Evolutionary conservation across 2,329 filamentous ascomycete genomes (phyloP).

Genomic region (Myriangium duriaei): DNA sequence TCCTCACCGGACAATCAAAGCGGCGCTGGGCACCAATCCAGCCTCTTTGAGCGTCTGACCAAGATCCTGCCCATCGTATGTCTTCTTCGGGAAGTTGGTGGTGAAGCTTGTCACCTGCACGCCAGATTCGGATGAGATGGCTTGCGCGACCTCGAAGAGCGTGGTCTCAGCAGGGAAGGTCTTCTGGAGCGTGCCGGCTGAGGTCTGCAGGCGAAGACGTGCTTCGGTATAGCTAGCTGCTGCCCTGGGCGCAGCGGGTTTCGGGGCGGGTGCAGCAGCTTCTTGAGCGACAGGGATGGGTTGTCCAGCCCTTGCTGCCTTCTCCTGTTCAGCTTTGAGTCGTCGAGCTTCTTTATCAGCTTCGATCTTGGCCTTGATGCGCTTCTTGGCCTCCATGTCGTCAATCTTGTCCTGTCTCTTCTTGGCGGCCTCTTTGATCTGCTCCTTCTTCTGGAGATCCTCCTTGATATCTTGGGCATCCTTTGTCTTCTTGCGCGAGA

Average conservation of each 20-base stretch:
- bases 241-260: conserved; percentile 44
- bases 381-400: conserved; percentile 73
- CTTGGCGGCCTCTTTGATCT: conserved; percentile 75
- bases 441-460: conserved; percentile 74
- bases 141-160: conserved; percentile 78
- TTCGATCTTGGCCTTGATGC: conserved; percentile 86
- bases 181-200: conserved; percentile 68
- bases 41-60: conserved; percentile 88
- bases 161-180: conserved; percentile 82
- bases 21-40: conserved; percentile 80
- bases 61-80: conserved; percentile 59
- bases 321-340: conserved; percentile 72
- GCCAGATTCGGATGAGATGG: conserved; percentile 59
- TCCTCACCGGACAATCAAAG: conserved; percentile 54
- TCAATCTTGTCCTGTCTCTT: conserved; percentile 82
- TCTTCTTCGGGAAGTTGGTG: conserved; percentile 78
- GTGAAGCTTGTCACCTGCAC: conserved; percentile 62
- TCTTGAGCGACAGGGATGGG: conserved; percentile 32
- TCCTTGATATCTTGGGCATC: conserved; percentile 85
- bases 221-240: conserved; percentile 66
- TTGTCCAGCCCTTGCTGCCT: conserved; percentile 40
- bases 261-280: conserved; percentile 32
- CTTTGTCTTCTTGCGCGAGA: conserved; percentile 75
- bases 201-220: conserved; percentile 67
- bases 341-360: conserved; percentile 85